Conservation (phyloP, 1,284 basidiomycete genomes). For the Austroboletus novae-zelandiae region DNA sequence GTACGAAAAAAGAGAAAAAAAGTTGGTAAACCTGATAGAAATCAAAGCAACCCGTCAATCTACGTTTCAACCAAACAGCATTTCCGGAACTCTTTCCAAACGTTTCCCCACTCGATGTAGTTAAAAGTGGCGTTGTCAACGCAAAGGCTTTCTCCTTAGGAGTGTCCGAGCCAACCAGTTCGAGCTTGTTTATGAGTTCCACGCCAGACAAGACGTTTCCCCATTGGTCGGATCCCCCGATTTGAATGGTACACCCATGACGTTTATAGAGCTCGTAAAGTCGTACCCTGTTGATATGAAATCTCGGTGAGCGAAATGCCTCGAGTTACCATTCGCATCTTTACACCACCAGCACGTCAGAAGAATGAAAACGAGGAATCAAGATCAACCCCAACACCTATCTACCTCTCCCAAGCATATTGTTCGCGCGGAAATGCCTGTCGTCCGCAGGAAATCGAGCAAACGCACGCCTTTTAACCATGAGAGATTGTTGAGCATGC, state of each 20-base stretch:
- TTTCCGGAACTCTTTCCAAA: conserved; percentile 70
- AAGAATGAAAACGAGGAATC: not conserved
- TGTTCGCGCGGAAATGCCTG: conserved; percentile 84
- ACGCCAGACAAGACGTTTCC: conserved; percentile 96
- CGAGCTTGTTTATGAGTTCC: conserved; percentile 68
- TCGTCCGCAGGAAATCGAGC: conserved; percentile 82
- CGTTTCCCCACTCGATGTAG: conserved; percentile 88
- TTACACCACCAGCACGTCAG: conserved; percentile 59
- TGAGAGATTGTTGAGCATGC: conserved; percentile 79
- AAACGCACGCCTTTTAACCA: conserved; percentile 80
- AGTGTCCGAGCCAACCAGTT: conserved; percentile 34
- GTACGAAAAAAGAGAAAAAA: conserved; percentile 17
- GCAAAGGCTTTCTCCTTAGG: conserved; percentile 66
- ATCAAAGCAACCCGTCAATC: conserved; percentile 79
- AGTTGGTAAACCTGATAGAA: conserved; percentile 78
- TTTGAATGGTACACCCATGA: conserved; percentile 78
- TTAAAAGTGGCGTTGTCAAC: conserved; percentile 91
- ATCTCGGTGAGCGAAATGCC: conserved; percentile 98
- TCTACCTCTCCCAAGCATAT: conserved; percentile 95
- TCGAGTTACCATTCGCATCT: conserved; percentile 74
- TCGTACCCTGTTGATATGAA: conserved; percentile 95
- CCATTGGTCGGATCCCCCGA: conserved; percentile 98
- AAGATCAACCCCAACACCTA: conserved; percentile 52
- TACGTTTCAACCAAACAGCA: conserved; percentile 75
- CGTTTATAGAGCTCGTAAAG: conserved; percentile 76